Conservation (phyloP, 139 green algal species). For the Gonium pectorale region DNA sequence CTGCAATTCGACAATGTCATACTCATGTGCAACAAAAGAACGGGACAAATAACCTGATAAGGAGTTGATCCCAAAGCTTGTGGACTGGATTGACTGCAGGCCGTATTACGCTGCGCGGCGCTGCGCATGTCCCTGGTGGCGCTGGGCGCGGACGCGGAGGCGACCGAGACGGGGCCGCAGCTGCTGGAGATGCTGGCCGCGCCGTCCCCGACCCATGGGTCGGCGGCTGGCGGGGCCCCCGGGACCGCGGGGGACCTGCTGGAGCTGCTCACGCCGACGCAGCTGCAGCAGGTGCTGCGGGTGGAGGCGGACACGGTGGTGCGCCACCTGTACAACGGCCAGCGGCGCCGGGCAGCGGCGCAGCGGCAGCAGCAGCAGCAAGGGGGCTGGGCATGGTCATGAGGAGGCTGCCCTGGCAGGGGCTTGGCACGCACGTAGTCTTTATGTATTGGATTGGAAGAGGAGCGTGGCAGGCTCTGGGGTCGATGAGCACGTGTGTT, state of each 20-base stretch:
- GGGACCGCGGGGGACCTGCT: background rate
- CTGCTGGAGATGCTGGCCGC: conserved; percentile 40
- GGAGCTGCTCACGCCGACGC: conserved; percentile 10
- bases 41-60: no score
- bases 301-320: conserved; percentile 35
- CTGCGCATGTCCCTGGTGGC: conserved; percentile 37
- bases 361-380: background rate
- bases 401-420: background rate
- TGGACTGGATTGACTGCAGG: no score
- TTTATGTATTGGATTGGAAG: no score
- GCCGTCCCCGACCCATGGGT: background rate
- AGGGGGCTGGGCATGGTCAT: no score
- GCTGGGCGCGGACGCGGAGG: conserved; percentile 15
- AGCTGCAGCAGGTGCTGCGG: conserved; percentile 15
- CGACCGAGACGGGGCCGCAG: conserved; percentile 3
- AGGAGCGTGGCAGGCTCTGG: no score
- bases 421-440: no score
- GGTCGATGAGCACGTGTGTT: no score
- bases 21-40: no score
- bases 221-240: background rate
- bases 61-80: no score
- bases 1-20: no score
- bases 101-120: conserved; percentile 18
- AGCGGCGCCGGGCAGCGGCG: no score
- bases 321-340: conserved; percentile 18